Base-by-base conservation (phyloP, 495 filamentous ascomycete genomes). In the Tetracladium marchalianum region DNA sequence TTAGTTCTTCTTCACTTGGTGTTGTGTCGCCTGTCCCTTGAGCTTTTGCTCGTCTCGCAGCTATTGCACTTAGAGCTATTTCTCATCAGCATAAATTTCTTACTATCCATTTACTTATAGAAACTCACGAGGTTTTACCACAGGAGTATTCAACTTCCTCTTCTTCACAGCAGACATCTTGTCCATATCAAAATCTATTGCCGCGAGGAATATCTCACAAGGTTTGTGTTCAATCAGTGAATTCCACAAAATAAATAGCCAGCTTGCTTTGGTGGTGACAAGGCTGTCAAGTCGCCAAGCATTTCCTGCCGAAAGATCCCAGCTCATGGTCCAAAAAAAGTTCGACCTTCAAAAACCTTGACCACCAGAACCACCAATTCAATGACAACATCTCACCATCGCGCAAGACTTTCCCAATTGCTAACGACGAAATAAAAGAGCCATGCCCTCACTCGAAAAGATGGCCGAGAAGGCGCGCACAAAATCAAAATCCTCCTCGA, bases 1-100 rank as follows among this genome's bases (percentile, higher is more conserved):
- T n/a, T 46, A 56, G 35, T 27, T 54, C 24, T 17, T 27, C 27
- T 45, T 50, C 12, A 36, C 46, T n/a, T 39, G 22, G 22, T 13
- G 12, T n/a, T 31, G 22, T 36, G 36, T 36, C 18, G 17, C 13
- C 11, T 18, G 50, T 50, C 39, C 22, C 53, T 13, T 39, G 44
- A 46, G 35, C 35, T 39, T 46, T 46, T 13, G 56, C 67, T 52
- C 67, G 65, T 8, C 72, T 64, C 12, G 70, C 67, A 12, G 72
- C 70, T 54, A 74, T 69, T 12, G 71, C 72, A 51, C 72, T 76
- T 55, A 75, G 57, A 9, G 54, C 70, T 72, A 43, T 39, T 41
- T 31, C 35, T 32, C 32, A 47, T 46, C 33, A 50, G 42, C 16
- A 56, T 15, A 27, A 44, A 44, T 13, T 10, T 39, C 12, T 31